Conservation (phyloP, 1,284 basidiomycete species). For the Wallemia mellicola region DNA sequence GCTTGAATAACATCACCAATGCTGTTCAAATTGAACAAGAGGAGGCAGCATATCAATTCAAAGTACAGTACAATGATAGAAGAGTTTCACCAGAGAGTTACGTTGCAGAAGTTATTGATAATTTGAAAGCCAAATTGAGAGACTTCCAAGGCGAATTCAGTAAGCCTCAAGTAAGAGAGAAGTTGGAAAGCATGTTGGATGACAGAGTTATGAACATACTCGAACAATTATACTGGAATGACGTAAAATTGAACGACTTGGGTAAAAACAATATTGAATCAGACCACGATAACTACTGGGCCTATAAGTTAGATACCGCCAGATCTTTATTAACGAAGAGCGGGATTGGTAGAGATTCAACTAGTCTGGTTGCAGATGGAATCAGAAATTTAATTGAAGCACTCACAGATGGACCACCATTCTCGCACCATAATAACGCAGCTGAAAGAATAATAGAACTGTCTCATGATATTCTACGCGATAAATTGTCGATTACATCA, state of each 20-base stretch:
- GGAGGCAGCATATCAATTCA: conserved; percentile 93
- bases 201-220: conserved; percentile 90
- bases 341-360: conserved; percentile 81
- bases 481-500: conserved; percentile 66
- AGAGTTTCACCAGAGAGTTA: conserved; percentile 84
- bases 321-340: conserved; percentile 77
- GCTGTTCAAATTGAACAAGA: conserved; percentile 89
- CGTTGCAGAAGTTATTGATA: conserved; percentile 84
- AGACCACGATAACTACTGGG: conserved; percentile 73
- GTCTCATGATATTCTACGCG: conserved; percentile 66
- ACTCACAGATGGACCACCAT: conserved; percentile 62
- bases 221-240: conserved; percentile 89
- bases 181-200: conserved; percentile 72
- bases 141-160: conserved; percentile 57
- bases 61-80: conserved; percentile 96
- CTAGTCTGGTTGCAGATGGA: conserved; percentile 80
- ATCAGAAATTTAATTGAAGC: conserved; percentile 63
- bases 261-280: conserved; percentile 25
- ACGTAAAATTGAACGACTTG: conserved; percentile 52
- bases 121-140: conserved; percentile 69
- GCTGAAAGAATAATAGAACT: conserved; percentile 70
- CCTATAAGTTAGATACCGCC: conserved; percentile 78
- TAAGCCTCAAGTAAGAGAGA: conserved; percentile 58
- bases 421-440: conserved; percentile 61
- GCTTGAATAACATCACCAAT: conserved; percentile 79